Base-by-base conservation (phyloP, 169 alveolate genomes). In the Besnoitia besnoiti region DNA sequence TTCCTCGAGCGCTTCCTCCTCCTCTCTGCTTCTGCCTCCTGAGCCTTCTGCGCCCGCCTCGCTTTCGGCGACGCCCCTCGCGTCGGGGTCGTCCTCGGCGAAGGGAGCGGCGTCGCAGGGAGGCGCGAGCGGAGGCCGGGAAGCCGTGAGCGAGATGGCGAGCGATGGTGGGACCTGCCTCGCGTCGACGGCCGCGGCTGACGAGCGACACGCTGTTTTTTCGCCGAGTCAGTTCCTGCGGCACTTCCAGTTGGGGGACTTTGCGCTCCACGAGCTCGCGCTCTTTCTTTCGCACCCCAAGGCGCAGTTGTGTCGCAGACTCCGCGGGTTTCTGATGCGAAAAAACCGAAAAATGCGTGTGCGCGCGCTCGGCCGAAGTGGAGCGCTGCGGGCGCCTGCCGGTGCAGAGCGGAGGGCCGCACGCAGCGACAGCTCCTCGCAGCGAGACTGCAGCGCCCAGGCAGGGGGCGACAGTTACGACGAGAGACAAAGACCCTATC, bases 211-310 rank as follows among this genome's bases (percentile, higher is more conserved):
- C 46, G 46, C 82, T 73, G 82, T 73, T 73, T 73, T 73, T n/a
- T 73, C 87, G 55, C 87, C 87, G 49, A 4, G 61, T 37, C 61
- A 37, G 35, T 90, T 80, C 24, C 90, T 90, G 73, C 93, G 85
- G 67, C 76, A 16, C 12, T 44, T 90, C 77, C 59, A 90, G 77
- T 85, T 90, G 42, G 85, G 47, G 10, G 44, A 39, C 47, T 90
- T 90, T 42, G 84, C 85, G 55, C 55, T 90, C 27, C 90, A 77
- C 85, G 93, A 90, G 51, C 90, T 90, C 30, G 42, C 79, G n/a
- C 50, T 76, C 49, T 77, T 79, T 80, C 93, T 90, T 7, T n/a
- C 77, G 14, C 88, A 90, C 76, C 73, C 73, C 51, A 39, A 5
- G 14, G 24, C 46, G 8, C 90, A 76, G 39, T n/a, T 80, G 42